Conservation (phyloP, 768 basidiomycete genomes). For the Plicaturopsis crispa region DNA sequence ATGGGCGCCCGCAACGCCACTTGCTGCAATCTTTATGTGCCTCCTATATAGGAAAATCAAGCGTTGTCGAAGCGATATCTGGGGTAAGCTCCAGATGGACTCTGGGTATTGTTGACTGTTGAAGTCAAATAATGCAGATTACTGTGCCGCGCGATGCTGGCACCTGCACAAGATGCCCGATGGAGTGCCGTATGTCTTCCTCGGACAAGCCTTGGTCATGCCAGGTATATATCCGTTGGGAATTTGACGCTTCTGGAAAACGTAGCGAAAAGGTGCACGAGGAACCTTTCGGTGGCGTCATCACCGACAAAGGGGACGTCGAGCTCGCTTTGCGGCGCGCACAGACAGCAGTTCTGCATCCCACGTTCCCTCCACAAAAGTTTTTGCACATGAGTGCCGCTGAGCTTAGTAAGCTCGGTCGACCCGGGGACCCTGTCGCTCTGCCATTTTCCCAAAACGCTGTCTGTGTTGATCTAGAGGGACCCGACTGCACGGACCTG, state of each 20-base stretch:
- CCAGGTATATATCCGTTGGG: constrained; percentile 26
- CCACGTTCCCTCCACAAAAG: constrained; percentile 14
- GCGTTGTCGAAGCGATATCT: constrained; percentile 42
- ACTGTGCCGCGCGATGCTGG: constrained; percentile 41
- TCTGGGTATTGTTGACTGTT: neutral
- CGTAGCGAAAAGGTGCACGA: constrained; percentile 16
- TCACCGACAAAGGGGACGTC: constrained; percentile 29
- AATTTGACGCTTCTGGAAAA: constrained; percentile 17
- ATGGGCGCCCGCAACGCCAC: neutral
- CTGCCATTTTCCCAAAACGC: constrained; percentile 31
- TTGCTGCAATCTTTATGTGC: neutral
- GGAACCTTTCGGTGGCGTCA: constrained; percentile 23
- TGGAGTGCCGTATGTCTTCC: constrained; percentile 11
- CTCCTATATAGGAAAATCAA: constrained; percentile 25
- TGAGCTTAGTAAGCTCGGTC: constrained; percentile 9
- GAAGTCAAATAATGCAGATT: constrained; percentile 22
- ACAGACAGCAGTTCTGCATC: constrained; percentile 35
- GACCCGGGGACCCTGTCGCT: constrained; percentile 5
- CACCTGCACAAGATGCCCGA: constrained; percentile 30
- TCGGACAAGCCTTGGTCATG: constrained; percentile 14
- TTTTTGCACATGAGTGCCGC: constrained; percentile 5
- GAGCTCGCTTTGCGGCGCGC: constrained; percentile 40
- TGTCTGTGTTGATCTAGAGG: constrained; percentile 31
- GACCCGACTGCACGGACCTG: constrained; percentile 29
- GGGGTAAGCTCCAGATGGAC: constrained; percentile 22